Percentiles rank a stretch among this genome's conserved stretches.
phyloP scores from a whole-genome alignment of 176 grass and related monocot genomes.

The Secale cereale region DNA sequence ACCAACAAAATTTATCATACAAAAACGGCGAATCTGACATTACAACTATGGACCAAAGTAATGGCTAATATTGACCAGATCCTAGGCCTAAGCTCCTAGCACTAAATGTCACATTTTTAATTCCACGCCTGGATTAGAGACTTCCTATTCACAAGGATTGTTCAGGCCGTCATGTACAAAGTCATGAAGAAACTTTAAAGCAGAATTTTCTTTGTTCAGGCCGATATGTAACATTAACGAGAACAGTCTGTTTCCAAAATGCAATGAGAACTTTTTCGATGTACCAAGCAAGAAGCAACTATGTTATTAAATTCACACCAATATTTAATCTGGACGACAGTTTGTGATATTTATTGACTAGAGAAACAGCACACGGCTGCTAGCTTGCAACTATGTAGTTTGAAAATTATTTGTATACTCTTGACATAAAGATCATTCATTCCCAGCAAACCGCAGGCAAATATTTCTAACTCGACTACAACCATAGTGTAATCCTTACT shows the following conservation, averaged over 20 bases:
- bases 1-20: background rate
- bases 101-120: background rate
- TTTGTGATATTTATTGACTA: background rate
- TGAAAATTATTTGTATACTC: background rate
- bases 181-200: slow-evolving; percentile 8
- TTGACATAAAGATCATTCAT: slow-evolving; percentile 7
- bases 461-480: background rate
- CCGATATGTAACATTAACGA: background rate
- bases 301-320: background rate
- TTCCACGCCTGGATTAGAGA: background rate
- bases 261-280: background rate
- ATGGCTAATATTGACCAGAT: background rate
- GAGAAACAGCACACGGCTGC: background rate
- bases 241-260: background rate
- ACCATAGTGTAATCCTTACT: background rate
- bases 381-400: background rate
- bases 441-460: background rate
- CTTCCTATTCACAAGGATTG: background rate
- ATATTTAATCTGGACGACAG: background rate
- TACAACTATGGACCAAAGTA: slow-evolving; percentile 15
- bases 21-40: background rate
- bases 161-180: background rate
- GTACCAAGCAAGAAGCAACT: slow-evolving; percentile 14
- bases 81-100: background rate
- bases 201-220: background rate